Conservation (phyloP, 2,329 filamentous ascomycete genomes). For the Xylaria digitata region DNA sequence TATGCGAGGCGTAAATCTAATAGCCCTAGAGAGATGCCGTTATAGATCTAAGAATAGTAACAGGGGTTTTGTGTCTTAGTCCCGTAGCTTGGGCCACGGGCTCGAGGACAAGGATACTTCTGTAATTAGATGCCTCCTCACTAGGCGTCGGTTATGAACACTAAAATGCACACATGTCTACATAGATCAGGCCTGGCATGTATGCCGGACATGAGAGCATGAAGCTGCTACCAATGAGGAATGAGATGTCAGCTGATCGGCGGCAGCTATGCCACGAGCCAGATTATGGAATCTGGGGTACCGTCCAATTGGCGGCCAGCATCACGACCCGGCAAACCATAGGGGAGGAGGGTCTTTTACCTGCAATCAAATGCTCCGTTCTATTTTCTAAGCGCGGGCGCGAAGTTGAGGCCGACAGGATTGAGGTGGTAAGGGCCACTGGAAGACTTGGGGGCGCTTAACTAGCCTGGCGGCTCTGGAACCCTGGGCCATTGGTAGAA, state of each 20-base stretch:
- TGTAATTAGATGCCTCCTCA: not conserved
- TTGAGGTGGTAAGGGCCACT: constrained; percentile 32
- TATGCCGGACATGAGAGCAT: constrained; percentile 14
- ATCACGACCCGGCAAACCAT: constrained; percentile 14
- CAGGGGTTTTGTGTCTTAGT: not conserved
- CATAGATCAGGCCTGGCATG: constrained; percentile 5
- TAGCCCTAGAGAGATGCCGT: not conserved
- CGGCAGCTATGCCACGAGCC: constrained; percentile 22
- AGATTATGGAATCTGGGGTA: constrained; percentile 25
- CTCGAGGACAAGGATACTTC: constrained; percentile 9
- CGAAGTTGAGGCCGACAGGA: constrained; percentile 31
- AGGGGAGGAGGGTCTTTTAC: constrained; percentile 23
- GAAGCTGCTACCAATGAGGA: constrained; percentile 7
- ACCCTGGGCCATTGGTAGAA: constrained; percentile 38
- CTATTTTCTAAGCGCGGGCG: constrained; percentile 40
- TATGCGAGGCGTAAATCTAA: not conserved
- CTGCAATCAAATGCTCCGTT: constrained; percentile 29
- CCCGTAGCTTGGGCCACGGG: constrained; percentile 9
- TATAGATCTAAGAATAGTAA: not conserved
- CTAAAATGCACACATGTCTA: not conserved
- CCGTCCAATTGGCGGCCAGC: constrained; percentile 13
- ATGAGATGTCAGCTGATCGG: constrained; percentile 6
- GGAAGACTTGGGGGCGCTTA: constrained; percentile 43
- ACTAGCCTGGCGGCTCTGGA: constrained; percentile 41
- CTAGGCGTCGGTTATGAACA: not conserved